phyloP scores from a whole-genome alignment of 345 rosid species.

The Hibiscus mutabilis region DNA sequence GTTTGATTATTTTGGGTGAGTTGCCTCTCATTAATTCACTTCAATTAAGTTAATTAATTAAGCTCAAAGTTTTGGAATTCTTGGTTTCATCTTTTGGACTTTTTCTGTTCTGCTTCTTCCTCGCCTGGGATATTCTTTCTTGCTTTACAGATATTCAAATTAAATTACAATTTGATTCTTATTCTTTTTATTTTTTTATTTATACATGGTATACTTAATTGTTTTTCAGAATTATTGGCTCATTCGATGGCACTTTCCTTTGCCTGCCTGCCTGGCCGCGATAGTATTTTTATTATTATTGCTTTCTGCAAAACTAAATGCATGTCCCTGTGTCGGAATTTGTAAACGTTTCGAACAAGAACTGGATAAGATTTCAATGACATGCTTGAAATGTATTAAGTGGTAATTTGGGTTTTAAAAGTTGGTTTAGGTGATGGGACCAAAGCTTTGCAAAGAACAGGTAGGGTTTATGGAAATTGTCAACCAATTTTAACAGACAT shows the following conservation, averaged over 20 bases:
- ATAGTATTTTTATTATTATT: neutral
- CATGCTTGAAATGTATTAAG: neutral
- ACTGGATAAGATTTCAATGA: neutral
- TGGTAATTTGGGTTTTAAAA: neutral
- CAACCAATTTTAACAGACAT: constrained; percentile 27
- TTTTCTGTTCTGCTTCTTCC: constrained; percentile 37
- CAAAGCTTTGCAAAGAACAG: constrained; percentile 4
- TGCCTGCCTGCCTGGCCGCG: neutral
- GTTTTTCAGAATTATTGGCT: neutral
- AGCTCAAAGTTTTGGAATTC: constrained; percentile 10
- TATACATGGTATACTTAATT: neutral
- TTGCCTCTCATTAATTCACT: neutral
- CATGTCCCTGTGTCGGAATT: no score
- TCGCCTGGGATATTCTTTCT: constrained; percentile 31
- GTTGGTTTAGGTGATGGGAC: constrained; percentile 9
- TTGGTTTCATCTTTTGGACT: constrained; percentile 25
- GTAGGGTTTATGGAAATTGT: constrained; percentile 16
- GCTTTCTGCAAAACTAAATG: neutral
- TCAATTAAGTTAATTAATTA: neutral
- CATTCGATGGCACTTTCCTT: neutral
- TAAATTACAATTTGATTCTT: neutral
- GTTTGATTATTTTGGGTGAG: constrained; percentile 4
- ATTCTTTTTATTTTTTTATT: neutral
- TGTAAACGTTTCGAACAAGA: neutral
- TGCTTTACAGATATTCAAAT: constrained; percentile 25